Base-by-base conservation (phyloP, 768 basidiomycete genomes). In the Phylloporus sp. region DNA sequence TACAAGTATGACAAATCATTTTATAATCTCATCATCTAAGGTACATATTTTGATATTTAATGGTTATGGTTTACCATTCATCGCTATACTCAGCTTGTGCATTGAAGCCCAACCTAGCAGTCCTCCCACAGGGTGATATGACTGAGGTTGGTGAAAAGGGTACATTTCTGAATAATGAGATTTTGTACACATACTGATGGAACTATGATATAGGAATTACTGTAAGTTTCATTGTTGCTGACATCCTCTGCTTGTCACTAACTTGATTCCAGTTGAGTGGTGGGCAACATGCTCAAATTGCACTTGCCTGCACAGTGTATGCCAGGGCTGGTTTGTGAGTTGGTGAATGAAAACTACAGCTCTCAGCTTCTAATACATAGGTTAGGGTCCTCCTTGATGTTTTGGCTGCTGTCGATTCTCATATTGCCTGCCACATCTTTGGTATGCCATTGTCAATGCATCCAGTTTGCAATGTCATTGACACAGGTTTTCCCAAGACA, bases 141-240 rank as follows among this genome's bases (percentile, higher is more conserved):
- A 90, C 88, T 0, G 84, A 89, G 59, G 88, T 91, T 6, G 88
- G 89, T 9, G 89, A 90, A 66, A 90, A 90, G 64, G 89, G 86
- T 78, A 44, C 49, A 68, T 56, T 18, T 28, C 23, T 38, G 9
- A n/a, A 23, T 22, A 2, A 3, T 8, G 11, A 3, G 2, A 9
- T 9, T 7, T 10, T 20, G 29, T 22, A 4, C 24, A 9, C 0
- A 11, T 20, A n/a, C 38, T 50, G 9, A 46, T 14, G 6, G 38
- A 1, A 9, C 17, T 49, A 6, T 48, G 35, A 11, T 40, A 6
- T 53, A 75, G 71, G 79, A 14, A 84, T 85, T 23, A 84, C 80
- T 39, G 81, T 83, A 63, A 32, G 74, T 62, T 43, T 24, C 5
- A 5, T 21, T n/a, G 6, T 55, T 21, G 23, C 46, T 34, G 6